Conservation (phyloP, 148 eudicot species). For the Pharnaceum exiguum region DNA sequence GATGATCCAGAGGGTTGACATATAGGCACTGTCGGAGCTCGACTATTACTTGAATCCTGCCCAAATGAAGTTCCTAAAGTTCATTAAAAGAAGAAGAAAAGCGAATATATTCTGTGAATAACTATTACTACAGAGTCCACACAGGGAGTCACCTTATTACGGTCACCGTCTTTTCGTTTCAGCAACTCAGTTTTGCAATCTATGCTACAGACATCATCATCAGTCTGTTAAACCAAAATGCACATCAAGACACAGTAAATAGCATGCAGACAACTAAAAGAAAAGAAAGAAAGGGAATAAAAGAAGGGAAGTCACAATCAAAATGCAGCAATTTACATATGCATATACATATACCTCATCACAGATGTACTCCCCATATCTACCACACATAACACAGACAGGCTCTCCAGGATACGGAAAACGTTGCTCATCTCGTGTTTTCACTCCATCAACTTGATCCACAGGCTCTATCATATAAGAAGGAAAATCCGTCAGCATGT, state of each 20-base stretch:
- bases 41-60: constrained; percentile 29
- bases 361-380: constrained; percentile 81
- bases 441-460: constrained; percentile 38
- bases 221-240: constrained; percentile 48
- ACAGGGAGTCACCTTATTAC: constrained; percentile 40
- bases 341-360: constrained; percentile 75
- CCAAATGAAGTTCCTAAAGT: constrained; percentile 2
- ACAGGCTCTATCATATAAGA: constrained; percentile 19
- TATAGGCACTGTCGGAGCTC: constrained; percentile 14
- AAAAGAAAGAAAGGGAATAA: background rate
- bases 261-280: background rate
- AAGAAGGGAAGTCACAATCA: background rate
- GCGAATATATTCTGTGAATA: too few species aligned
- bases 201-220: constrained; percentile 80
- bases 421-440: constrained; percentile 63
- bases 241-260: background rate
- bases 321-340: background rate
- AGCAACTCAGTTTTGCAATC: constrained; percentile 80
- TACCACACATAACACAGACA: constrained; percentile 76
- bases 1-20: constrained; percentile 20
- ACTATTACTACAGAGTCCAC: too few species aligned
- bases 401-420: constrained; percentile 79
- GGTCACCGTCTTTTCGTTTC: constrained; percentile 26
- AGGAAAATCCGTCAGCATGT: background rate
- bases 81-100: too few species aligned